Conservation (phyloP, 2,329 filamentous ascomycete species). For the Chrysoporthe deuterocubensis region DNA sequence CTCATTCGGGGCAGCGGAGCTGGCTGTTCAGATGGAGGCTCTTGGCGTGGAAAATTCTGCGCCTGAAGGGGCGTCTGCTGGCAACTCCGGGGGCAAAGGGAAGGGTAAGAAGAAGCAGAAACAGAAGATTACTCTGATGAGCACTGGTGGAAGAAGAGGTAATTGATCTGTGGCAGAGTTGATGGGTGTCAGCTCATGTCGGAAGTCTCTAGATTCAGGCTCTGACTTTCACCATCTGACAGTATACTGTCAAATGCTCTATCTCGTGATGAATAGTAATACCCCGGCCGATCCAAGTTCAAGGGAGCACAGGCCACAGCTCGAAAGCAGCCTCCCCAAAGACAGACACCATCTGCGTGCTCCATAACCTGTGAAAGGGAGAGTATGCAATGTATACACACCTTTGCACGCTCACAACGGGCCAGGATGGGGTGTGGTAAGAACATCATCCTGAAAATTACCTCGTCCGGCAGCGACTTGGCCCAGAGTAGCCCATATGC, state of each 20-base stretch:
- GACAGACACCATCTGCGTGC: background rate
- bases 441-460: background rate
- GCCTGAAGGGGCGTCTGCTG: constrained; percentile 30
- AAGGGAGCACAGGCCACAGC: background rate
- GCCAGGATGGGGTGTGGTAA: background rate
- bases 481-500: background rate
- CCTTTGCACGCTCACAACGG: background rate
- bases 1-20: constrained; percentile 65
- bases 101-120: constrained; percentile 69
- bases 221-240: background rate
- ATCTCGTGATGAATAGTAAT: background rate
- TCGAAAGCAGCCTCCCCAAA: background rate
- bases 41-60: constrained; percentile 44
- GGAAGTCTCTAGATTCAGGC: background rate
- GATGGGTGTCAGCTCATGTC: background rate
- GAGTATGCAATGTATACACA: background rate
- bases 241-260: background rate
- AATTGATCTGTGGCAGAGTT: constrained; percentile 33
- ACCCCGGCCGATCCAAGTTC: background rate
- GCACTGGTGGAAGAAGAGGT: constrained; percentile 61
- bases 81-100: constrained; percentile 35
- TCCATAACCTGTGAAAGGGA: background rate
- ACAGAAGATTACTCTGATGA: constrained; percentile 75
- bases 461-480: background rate
- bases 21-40: constrained; percentile 63